phyloP scores from a whole-genome alignment of 768 basidiomycete genomes.

The Calocybe cyanea region DNA sequence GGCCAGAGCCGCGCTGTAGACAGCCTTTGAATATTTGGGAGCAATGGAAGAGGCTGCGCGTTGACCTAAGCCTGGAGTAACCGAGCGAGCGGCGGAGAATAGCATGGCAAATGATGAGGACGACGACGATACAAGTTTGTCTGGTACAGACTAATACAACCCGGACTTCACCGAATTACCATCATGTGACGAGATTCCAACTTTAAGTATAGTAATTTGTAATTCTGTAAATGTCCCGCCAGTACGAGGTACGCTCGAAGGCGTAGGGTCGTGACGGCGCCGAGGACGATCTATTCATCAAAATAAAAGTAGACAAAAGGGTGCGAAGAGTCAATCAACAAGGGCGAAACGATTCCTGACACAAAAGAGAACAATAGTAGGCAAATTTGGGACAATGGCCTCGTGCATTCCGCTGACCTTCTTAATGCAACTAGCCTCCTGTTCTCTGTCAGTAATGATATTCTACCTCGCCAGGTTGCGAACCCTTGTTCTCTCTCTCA shows the following conservation, averaged over 20 bases:
- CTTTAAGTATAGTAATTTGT: too few species aligned
- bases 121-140: slow-evolving; percentile 19
- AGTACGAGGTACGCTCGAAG: too few species aligned
- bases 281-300: too few species aligned
- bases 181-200: slow-evolving; percentile 13
- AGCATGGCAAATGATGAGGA: slow-evolving; percentile 37
- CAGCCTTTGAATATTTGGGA: slow-evolving; percentile 79
- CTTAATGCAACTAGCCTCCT: slow-evolving; percentile 10
- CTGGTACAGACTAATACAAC: slow-evolving; percentile 10
- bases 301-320: too few species aligned
- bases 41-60: slow-evolving; percentile 78
- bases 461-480: slow-evolving; percentile 76
- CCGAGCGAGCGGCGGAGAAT: slow-evolving; percentile 54
- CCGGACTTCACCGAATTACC: slow-evolving; percentile 17
- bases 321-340: too few species aligned
- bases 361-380: slow-evolving; percentile 13
- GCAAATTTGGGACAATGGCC: slow-evolving; percentile 14
- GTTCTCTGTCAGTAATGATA: slow-evolving; percentile 47
- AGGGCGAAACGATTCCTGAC: not conserved
- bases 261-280: too few species aligned
- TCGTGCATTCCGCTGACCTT: slow-evolving; percentile 6
- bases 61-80: slow-evolving; percentile 50
- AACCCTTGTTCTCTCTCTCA: slow-evolving; percentile 41
- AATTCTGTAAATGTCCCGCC: too few species aligned
- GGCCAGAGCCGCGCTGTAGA: slow-evolving; percentile 75